Base-by-base conservation (phyloP, 2,329 filamentous ascomycete genomes). In the Epichloe elymi region DNA sequence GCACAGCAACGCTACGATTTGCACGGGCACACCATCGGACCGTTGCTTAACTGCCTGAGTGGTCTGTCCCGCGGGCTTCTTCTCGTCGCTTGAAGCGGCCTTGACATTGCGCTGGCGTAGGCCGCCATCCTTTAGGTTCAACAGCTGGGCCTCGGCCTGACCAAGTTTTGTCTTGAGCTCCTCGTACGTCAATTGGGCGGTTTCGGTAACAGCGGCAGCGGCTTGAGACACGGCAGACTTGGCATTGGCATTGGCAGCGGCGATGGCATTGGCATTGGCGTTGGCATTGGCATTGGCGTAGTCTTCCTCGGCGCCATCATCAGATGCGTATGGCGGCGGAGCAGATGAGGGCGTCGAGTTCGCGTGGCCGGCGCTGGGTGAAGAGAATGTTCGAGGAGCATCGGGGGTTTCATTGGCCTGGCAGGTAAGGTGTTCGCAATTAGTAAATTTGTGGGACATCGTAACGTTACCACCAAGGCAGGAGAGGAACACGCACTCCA, bases 1-100 rank as follows among this genome's bases (percentile, higher is more conserved):
- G 65, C 90, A 96, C 42, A 98, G 73, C 20, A 81, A 74, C 20
- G 93, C 91, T 43, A 87, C 87, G 55, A 91, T 79, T 66, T 91
- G 85, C 47, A 98, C 80, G 0, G 93, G 83, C 3, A 98, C 91
- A 20, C 93, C 91, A 59, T 89, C 82, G 58, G 65, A 62, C 6
- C 69, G 82, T 65, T 70, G 75, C 63, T 72, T 74, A 55, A 72
- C 73, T 59, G 74, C 74, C 61, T 78, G 79, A 57, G 74, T 74
- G 55, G 71, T 71, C 67, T 69, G 73, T 7, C 38, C 72, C 44
- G 66, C 71, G 46, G 65, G 60, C 63, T 68, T 71, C 65, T 75
- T 80, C 52, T 73, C 72, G 54, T 76, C 72, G 48, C 78, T 68
- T 6, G 71, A 65, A 14, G 68, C 59, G 40, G 64, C 67, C 59